These are phyloP conservation scores for Lindgomyces ingoldianus DNA, from an alignment of 495 filamentous ascomycete species.

Conservation along the genomic window DNA sequence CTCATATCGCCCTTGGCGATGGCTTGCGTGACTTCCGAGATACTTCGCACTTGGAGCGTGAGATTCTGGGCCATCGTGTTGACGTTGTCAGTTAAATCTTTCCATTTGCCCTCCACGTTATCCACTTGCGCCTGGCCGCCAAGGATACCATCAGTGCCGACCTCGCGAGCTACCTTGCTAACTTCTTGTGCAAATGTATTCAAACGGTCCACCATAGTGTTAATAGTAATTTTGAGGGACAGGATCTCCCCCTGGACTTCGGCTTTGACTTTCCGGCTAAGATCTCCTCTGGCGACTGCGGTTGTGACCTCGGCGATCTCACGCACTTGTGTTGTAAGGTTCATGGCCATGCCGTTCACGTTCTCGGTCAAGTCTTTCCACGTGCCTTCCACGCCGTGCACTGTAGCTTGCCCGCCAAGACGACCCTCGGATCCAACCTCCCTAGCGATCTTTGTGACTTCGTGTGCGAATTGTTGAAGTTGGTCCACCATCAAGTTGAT, in stretches of 20 bases:
- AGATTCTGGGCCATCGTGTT: conserved; percentile 95
- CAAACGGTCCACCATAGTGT: conserved; percentile 97
- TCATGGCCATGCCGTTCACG: conserved; percentile 99
- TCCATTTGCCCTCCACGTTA: conserved; percentile 99
- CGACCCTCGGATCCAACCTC: conserved; percentile 97
- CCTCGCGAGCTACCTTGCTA: conserved; percentile 96
- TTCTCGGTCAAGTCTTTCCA: conserved; percentile 98
- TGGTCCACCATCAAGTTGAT: conserved; percentile 99
- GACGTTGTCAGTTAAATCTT: conserved; percentile 95
- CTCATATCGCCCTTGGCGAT: conserved; percentile 94
- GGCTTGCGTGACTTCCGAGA: conserved; percentile 95
- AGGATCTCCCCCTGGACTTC: conserved; percentile 96
- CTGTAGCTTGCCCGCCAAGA: conserved; percentile 92
- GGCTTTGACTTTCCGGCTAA: conserved; percentile 93
- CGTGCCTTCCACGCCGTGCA: conserved; percentile 95
- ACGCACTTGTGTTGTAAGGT: conserved; percentile 95
- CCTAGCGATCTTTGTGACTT: conserved; percentile 96
- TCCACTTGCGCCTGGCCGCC: conserved; percentile 96
- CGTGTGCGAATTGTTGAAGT: conserved; percentile 91
- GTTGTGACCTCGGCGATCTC: conserved; percentile 98
- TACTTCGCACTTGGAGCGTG: conserved; percentile 91
- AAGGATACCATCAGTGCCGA: conserved; percentile 94
- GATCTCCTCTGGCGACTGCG: conserved; percentile 89
- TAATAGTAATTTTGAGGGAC: conserved; percentile 95
- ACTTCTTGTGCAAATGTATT: conserved; percentile 98